A percentile compares a stretch with the other conserved stretches of the same genome.
phyloP scores from a whole-genome alignment of 139 green algal species.

The Chlorella sp. region DNA sequence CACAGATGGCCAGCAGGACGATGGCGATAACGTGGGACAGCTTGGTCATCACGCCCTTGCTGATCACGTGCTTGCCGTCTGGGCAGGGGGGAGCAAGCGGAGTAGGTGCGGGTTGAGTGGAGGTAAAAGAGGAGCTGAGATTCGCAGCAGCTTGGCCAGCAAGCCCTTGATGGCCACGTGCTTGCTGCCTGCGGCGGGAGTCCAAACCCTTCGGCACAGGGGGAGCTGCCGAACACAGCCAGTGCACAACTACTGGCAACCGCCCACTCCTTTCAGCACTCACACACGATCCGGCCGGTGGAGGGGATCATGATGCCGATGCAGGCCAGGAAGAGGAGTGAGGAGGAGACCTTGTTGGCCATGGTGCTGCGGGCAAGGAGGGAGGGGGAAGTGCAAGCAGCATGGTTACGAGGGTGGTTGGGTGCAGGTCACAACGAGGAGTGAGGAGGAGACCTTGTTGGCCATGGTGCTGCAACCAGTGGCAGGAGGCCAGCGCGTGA shows the following conservation, averaged over 20 bases:
- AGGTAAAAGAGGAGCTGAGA: too few species aligned
- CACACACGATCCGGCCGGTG: conserved; percentile 51
- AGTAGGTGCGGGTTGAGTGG: too few species aligned
- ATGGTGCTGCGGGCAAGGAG: background rate
- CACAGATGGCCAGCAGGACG: conserved; percentile 64
- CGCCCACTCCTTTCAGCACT: too few species aligned
- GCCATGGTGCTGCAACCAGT: background rate
- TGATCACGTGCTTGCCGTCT: conserved; percentile 43
- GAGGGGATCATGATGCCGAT: conserved; percentile 85
- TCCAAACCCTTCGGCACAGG: too few species aligned
- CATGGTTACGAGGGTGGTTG: too few species aligned
- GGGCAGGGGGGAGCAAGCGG: too few species aligned
- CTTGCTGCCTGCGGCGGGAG: too few species aligned
- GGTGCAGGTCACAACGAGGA: conserved; percentile 87
- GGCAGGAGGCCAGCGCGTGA: background rate
- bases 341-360: conserved; percentile 61
- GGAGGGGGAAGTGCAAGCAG: background rate
- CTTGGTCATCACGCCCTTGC: conserved; percentile 47
- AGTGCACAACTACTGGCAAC: too few species aligned
- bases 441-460: conserved; percentile 62
- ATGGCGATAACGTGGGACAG: conserved; percentile 72
- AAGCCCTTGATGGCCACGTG: too few species aligned
- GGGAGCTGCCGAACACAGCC: too few species aligned
- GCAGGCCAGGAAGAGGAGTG: conserved; percentile 84
- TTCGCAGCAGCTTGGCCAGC: too few species aligned